Evolutionary conservation across 176 grass and related monocot species (phyloP).

Genomic region (Coix lacrymajobi): DNA sequence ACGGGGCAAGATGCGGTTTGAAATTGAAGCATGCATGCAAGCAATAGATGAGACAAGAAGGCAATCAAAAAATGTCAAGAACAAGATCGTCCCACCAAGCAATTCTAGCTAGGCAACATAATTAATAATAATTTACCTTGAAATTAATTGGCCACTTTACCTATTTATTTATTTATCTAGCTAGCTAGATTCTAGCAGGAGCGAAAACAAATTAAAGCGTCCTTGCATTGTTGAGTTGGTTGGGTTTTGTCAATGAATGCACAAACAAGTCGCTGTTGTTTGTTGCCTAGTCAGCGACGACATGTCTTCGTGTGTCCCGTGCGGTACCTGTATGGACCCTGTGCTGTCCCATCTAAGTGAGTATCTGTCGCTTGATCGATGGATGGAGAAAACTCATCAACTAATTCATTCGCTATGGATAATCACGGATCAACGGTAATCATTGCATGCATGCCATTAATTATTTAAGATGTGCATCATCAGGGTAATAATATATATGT

Average conservation of each 20-base stretch:
- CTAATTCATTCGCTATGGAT: neutral
- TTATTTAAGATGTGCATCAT: neutral
- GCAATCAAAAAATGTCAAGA: neutral
- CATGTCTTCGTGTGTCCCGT: neutral
- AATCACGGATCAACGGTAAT: neutral
- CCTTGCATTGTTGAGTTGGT: neutral
- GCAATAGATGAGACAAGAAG: neutral
- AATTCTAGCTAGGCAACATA: neutral
- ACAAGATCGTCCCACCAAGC: neutral
- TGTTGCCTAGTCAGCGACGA: neutral
- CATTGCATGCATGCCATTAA: neutral
- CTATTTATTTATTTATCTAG: neutral
- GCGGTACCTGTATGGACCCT: neutral
- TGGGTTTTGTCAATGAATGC: neutral
- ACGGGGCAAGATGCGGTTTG: neutral
- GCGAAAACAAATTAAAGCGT: neutral
- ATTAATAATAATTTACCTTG: neutral
- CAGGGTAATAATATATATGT: neutral
- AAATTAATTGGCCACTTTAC: neutral
- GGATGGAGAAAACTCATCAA: constrained; percentile 6
- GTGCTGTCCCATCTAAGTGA: neutral
- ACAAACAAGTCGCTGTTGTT: neutral
- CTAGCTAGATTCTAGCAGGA: neutral
- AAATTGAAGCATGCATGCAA: neutral
- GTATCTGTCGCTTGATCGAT: neutral